A percentile compares a stretch with the other conserved stretches of the same genome.
phyloP scores from a whole-genome alignment of 495 filamentous ascomycete genomes.

The Penicillium goetzii region DNA sequence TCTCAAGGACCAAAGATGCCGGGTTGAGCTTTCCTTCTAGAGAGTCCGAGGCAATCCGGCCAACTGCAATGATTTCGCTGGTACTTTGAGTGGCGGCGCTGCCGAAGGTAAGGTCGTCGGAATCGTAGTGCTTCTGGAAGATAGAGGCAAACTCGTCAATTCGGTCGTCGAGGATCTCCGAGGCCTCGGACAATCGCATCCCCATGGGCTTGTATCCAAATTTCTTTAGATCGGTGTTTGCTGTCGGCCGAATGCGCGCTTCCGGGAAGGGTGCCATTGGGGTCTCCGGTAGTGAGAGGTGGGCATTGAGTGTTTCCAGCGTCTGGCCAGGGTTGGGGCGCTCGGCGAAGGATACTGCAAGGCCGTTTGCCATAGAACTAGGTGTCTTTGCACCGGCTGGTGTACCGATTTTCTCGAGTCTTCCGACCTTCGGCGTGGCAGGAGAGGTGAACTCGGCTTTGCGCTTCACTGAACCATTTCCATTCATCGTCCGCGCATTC shows the following conservation, averaged over 20 bases:
- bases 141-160: conserved; percentile 83
- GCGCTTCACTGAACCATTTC: conserved; percentile 62
- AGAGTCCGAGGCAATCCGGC: conserved; percentile 85
- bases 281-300: conserved; percentile 68
- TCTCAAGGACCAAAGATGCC: conserved; percentile 84
- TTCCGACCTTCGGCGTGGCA: conserved; percentile 54
- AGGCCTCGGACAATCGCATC: conserved; percentile 90
- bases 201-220: conserved; percentile 89
- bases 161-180: conserved; percentile 89
- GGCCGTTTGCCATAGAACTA: conserved; percentile 26
- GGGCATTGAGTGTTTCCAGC: conserved; percentile 78
- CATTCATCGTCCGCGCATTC: conserved; percentile 43
- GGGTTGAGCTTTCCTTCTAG: conserved; percentile 81
- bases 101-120: conserved; percentile 83
- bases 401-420: conserved; percentile 41
- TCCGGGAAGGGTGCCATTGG: conserved; percentile 74
- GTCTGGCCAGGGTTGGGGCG: conserved; percentile 78
- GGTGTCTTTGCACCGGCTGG: conserved; percentile 37
- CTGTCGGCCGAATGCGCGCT: conserved; percentile 76
- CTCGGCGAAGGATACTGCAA: conserved; percentile 63
- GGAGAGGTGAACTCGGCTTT: conserved; percentile 65
- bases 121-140: conserved; percentile 72
- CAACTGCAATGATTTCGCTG: conserved; percentile 84
- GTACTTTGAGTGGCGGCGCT: conserved; percentile 83
- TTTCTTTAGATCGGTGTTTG: conserved; percentile 84